phyloP scores from a whole-genome alignment of 2,329 filamentous ascomycete species.

The Nemania abortiva region DNA sequence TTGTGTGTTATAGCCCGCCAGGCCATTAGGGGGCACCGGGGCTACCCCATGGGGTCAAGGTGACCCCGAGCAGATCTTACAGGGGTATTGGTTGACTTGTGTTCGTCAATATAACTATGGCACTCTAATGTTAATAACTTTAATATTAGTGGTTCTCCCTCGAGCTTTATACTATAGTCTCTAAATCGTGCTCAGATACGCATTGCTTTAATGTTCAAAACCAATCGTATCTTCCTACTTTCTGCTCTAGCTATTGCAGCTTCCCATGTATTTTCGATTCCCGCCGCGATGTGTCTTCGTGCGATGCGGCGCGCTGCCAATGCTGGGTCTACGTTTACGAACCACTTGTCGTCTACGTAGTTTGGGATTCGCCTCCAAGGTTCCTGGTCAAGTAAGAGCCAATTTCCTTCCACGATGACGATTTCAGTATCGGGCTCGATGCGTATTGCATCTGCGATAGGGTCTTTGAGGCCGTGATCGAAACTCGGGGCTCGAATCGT shows the following conservation, averaged over 20 bases:
- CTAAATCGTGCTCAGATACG: background rate
- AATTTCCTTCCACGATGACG: conserved; percentile 46
- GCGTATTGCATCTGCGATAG: conserved; percentile 37
- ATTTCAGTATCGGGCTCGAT: conserved; percentile 36
- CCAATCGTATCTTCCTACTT: conserved; percentile 2
- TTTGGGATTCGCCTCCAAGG: conserved; percentile 52
- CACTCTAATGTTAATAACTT: background rate
- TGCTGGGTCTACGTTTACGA: conserved; percentile 55
- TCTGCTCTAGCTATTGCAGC: conserved; percentile 54
- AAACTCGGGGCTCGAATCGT: conserved; percentile 42
- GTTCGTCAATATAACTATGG: background rate
- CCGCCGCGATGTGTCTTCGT: conserved; percentile 54
- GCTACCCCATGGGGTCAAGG: too few species aligned
- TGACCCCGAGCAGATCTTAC: too few species aligned
- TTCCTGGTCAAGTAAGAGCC: conserved; percentile 49
- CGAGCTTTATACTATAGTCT: background rate
- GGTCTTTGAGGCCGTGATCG: conserved; percentile 46
- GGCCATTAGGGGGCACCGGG: too few species aligned
- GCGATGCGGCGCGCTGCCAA: conserved; percentile 56
- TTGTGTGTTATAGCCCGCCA: background rate
- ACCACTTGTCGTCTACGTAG: conserved; percentile 57
- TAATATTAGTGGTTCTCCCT: background rate
- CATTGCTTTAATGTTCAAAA: background rate
- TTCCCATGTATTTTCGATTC: conserved; percentile 56
- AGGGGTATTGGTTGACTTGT: too few species aligned